Conservation (phyloP, 2,329 filamentous ascomycete genomes). For the Acephala macrosclerotiorum region DNA sequence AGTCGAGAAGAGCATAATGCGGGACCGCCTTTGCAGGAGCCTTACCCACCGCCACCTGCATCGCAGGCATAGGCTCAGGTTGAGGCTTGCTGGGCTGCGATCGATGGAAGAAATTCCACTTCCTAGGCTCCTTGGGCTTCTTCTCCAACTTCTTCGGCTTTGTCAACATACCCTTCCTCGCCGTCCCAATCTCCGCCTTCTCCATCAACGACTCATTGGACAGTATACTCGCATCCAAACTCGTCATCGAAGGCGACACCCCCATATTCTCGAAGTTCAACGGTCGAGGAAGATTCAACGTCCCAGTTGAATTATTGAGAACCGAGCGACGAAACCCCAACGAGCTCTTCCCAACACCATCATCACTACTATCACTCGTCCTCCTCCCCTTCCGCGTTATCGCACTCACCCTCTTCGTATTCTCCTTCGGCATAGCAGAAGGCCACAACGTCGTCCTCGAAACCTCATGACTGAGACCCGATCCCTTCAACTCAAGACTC, state of each 20-base stretch:
- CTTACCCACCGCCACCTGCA: slow-evolving; percentile 56
- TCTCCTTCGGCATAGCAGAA: slow-evolving; percentile 56
- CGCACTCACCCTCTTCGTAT: slow-evolving; percentile 28
- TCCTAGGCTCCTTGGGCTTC: slow-evolving; percentile 59
- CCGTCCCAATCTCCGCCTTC: slow-evolving; percentile 49
- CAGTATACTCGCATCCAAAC: slow-evolving; percentile 62
- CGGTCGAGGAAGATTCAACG: slow-evolving; percentile 59
- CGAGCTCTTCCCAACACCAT: slow-evolving; percentile 60
- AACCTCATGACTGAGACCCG: slow-evolving; percentile 44
- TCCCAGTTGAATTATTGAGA: slow-evolving; percentile 53
- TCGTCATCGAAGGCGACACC: slow-evolving; percentile 59
- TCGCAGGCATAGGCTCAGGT: slow-evolving; percentile 48
- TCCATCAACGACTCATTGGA: slow-evolving; percentile 59
- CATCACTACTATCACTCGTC: slow-evolving; percentile 63
- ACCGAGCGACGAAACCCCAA: slow-evolving; percentile 63
- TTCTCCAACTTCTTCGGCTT: slow-evolving; percentile 63
- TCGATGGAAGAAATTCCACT: slow-evolving; percentile 70
- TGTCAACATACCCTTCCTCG: slow-evolving; percentile 29
- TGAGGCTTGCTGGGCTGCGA: slow-evolving; percentile 52
- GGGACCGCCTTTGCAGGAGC: slow-evolving; percentile 55
- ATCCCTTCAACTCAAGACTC: slow-evolving; percentile 52
- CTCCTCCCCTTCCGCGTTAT: slow-evolving; percentile 34
- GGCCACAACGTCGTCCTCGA: slow-evolving; percentile 59
- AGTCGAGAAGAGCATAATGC: slow-evolving; percentile 69
- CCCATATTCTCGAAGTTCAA: slow-evolving; percentile 53